These are phyloP conservation scores for Pestalotiopsis sp. DNA, from an alignment of 2,329 filamentous ascomycete species.

Conservation along the genomic window DNA sequence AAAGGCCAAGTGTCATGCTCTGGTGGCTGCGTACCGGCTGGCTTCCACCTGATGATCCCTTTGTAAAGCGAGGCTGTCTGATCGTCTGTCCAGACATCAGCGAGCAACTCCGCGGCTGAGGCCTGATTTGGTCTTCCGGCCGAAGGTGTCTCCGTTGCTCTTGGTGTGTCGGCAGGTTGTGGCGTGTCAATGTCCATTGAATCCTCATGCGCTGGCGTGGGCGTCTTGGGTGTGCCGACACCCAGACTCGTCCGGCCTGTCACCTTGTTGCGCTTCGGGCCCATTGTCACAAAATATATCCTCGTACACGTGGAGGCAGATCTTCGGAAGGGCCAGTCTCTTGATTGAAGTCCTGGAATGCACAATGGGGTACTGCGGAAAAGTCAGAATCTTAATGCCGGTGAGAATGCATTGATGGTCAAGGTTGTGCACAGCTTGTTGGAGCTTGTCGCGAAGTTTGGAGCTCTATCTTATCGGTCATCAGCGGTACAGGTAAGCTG, in stretches of 20 bases:
- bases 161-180: slow-evolving; percentile 53
- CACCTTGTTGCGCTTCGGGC: slow-evolving; percentile 67
- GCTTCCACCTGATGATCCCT: slow-evolving; percentile 91
- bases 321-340: neutral
- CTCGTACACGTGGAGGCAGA: neutral
- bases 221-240: slow-evolving; percentile 54
- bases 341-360: neutral
- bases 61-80: slow-evolving; percentile 94
- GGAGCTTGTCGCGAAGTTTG: neutral
- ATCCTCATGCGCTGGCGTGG: slow-evolving; percentile 58
- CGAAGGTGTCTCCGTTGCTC: slow-evolving; percentile 40
- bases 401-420: neutral
- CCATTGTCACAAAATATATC: slow-evolving; percentile 50
- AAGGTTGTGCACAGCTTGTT: neutral
- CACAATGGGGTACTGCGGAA: neutral
- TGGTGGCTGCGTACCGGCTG: slow-evolving; percentile 65
- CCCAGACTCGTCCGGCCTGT: slow-evolving; percentile 49
- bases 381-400: neutral
- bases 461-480: neutral
- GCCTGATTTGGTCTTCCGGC: slow-evolving; percentile 37
- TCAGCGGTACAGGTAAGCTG: neutral
- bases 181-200: slow-evolving; percentile 63
- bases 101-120: slow-evolving; percentile 41
- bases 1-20: neutral
- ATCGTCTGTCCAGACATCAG: slow-evolving; percentile 91